Conservation (phyloP, 2,329 filamentous ascomycete genomes). For the Grosmannia clavigera region DNA sequence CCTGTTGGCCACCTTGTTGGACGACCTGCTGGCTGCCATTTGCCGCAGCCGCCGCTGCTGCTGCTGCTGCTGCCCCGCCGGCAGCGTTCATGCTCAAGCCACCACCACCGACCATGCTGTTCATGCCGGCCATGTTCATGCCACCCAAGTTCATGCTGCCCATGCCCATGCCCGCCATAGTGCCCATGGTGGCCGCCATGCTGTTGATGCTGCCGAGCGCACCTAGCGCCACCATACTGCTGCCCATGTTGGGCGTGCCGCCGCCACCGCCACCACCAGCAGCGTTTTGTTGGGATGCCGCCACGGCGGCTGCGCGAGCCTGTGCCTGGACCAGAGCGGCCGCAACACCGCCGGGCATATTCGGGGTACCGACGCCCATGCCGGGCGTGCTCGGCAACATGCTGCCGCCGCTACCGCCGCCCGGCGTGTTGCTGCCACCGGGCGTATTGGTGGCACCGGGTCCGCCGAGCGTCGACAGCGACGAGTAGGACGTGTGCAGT, state of each 20-base stretch:
- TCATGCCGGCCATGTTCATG: not conserved
- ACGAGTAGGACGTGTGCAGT: not conserved
- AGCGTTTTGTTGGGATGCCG: slow-evolving; percentile 4
- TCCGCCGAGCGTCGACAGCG: not conserved
- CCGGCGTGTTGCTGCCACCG: not conserved
- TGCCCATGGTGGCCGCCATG: not conserved
- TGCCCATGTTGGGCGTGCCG: not conserved
- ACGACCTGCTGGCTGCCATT: not conserved
- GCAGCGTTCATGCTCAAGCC: not conserved
- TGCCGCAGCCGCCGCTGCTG: not conserved
- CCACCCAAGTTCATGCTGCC: not conserved
- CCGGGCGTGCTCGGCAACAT: slow-evolving; percentile 2
- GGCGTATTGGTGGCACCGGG: not conserved
- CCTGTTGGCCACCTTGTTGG: not conserved
- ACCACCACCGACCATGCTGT: not conserved
- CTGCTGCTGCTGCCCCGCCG: not conserved
- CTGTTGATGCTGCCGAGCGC: not conserved
- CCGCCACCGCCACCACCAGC: slow-evolving; percentile 2
- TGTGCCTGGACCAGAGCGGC: slow-evolving; percentile 9
- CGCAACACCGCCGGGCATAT: not conserved
- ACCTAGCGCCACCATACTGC: not conserved
- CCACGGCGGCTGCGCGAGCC: slow-evolving; percentile 11
- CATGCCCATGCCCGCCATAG: not conserved
- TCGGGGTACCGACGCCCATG: slow-evolving; percentile 5
- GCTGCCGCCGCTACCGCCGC: not conserved